Evolutionary conservation across 495 filamentous ascomycete genomes (phyloP).

Genomic region (Annulohypoxylon maeteangense): DNA sequence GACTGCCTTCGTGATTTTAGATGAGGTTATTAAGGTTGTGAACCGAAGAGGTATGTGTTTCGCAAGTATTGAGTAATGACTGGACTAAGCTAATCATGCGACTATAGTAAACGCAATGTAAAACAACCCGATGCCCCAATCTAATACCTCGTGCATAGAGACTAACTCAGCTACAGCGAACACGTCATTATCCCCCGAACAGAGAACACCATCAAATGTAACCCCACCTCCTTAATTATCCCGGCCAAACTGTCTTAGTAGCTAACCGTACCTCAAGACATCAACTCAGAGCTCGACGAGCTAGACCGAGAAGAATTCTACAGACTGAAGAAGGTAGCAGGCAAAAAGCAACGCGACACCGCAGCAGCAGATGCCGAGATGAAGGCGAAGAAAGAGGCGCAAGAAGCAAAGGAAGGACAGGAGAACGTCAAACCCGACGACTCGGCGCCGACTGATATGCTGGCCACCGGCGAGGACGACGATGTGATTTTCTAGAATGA

Average conservation of each 20-base stretch:
- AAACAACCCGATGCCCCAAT: slow-evolving; percentile 47
- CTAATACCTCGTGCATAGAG: not conserved
- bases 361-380: slow-evolving; percentile 80
- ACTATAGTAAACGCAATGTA: slow-evolving; percentile 90
- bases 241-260: not conserved
- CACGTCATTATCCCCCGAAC: slow-evolving; percentile 98
- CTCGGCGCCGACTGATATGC: slow-evolving; percentile 68
- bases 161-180: slow-evolving; percentile 63
- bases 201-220: slow-evolving; percentile 98
- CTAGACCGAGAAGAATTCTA: slow-evolving; percentile 99
- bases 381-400: slow-evolving; percentile 64
- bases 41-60: slow-evolving; percentile 81
- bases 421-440: slow-evolving; percentile 61
- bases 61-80: not conserved
- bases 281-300: slow-evolving; percentile 98
- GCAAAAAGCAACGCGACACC: slow-evolving; percentile 89
- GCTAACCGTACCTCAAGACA: slow-evolving; percentile 65
- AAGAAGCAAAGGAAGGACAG: slow-evolving; percentile 45
- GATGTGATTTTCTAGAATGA: slow-evolving; percentile 88
- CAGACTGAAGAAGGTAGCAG: slow-evolving; percentile 96
- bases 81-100: slow-evolving; percentile 46
- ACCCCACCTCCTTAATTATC: slow-evolving; percentile 37
- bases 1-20: slow-evolving; percentile 97
- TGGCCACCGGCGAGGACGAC: slow-evolving; percentile 87
- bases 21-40: slow-evolving; percentile 99